Conservation (phyloP, 2,329 filamentous ascomycete genomes). For the Orbilia brochopaga region DNA sequence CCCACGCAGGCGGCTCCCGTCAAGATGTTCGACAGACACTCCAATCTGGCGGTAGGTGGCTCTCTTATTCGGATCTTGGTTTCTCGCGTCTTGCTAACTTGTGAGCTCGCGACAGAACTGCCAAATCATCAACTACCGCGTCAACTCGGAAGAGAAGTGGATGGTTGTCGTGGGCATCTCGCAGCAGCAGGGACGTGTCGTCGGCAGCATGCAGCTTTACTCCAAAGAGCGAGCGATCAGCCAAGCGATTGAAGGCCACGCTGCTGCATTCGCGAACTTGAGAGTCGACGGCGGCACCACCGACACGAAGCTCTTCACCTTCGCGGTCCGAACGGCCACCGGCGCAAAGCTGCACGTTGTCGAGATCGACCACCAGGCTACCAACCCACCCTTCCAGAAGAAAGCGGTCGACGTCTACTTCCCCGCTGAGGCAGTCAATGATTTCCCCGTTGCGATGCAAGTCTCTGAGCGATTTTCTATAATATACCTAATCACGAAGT, state of each 20-base stretch:
- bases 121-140: constrained; percentile 99
- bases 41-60: constrained; percentile 77
- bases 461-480: constrained; percentile 96
- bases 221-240: constrained; percentile 95
- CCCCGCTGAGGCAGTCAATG: constrained; percentile 90
- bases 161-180: constrained; percentile 97
- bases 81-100: constrained; percentile 10
- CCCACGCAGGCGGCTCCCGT: constrained; percentile 76
- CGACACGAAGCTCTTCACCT: constrained; percentile 95
- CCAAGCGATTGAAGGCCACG: constrained; percentile 96
- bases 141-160: constrained; percentile 95
- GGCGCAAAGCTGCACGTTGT: constrained; percentile 97
- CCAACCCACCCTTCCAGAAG: constrained; percentile 89
- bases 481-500: constrained; percentile 97
- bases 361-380: constrained; percentile 90
- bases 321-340: constrained; percentile 85
- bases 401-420: constrained; percentile 98
- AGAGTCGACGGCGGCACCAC: constrained; percentile 85
- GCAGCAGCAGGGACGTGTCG: constrained; percentile 88
- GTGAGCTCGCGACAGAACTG: constrained; percentile 67
- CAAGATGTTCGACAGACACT: constrained; percentile 93
- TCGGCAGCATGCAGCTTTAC: constrained; percentile 95
- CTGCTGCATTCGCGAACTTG: constrained; percentile 89
- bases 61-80: not conserved
- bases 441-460: constrained; percentile 98